phyloP scores from a whole-genome alignment of 441 rosid species.

The Eutrema salsugineum region DNA sequence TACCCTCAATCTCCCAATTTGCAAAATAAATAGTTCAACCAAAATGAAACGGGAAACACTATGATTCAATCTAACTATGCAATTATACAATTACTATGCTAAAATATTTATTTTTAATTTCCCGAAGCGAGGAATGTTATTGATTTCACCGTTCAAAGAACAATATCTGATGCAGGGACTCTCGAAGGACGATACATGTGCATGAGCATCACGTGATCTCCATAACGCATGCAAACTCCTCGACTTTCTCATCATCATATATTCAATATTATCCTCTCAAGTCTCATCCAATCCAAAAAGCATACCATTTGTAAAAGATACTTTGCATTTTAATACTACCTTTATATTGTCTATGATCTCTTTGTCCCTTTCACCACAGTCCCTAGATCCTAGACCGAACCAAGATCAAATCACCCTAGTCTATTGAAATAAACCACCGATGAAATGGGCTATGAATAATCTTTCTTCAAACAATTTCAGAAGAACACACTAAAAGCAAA shows the following conservation, averaged over 20 bases:
- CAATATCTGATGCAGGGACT: neutral
- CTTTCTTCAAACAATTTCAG: neutral
- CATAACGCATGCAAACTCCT: neutral
- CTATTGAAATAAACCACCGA: neutral
- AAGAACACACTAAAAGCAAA: neutral
- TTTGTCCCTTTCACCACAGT: neutral
- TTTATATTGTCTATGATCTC: neutral
- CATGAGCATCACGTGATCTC: constrained; percentile 17
- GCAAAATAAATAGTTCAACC: too few species aligned
- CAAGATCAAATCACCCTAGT: neutral
- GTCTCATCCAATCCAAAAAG: neutral
- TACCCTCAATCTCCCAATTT: too few species aligned
- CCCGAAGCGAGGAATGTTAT: neutral
- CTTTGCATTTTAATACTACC: neutral
- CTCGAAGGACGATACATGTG: constrained; percentile 28
- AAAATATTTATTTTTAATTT: neutral
- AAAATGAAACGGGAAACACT: too few species aligned
- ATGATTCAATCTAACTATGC: too few species aligned
- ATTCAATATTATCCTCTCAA: neutral
- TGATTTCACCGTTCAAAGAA: neutral
- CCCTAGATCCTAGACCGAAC: neutral
- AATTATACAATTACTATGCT: neutral
- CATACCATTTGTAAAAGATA: neutral
- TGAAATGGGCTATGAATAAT: neutral
- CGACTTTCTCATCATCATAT: neutral